A percentile compares a stretch with the other conserved stretches of the same genome.
Evolutionary conservation across 495 filamentous ascomycete genomes (phyloP).

Genomic region (Aspergillus bridgeri): DNA sequence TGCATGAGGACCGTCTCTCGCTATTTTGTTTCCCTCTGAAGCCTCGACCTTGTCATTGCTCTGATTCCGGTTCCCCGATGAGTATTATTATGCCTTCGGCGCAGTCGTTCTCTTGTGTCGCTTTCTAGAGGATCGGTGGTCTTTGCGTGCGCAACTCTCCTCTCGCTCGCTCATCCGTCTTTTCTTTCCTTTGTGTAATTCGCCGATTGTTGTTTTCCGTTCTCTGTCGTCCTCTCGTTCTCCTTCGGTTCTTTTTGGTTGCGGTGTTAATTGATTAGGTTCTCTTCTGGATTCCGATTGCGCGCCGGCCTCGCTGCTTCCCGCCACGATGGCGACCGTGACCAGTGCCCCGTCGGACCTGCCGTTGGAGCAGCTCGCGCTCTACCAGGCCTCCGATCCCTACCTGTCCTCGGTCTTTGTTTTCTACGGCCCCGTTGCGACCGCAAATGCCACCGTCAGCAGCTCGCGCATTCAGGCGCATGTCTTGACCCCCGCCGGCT

Average conservation of each 20-base stretch:
- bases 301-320: conserved; percentile 15
- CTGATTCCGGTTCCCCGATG: not conserved
- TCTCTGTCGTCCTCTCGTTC: conserved; percentile 7
- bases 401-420: conserved; percentile 72
- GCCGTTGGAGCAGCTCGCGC: conserved; percentile 70
- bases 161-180: conserved; percentile 8
- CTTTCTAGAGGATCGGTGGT: conserved; percentile 10
- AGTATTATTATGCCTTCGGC: conserved; percentile 20
- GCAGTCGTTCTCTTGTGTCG: conserved; percentile 4
- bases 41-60: not conserved
- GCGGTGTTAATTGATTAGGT: conserved; percentile 1
- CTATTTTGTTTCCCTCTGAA: conserved; percentile 10
- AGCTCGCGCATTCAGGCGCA: conserved; percentile 91
- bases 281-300: not conserved
- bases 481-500: conserved; percentile 82
- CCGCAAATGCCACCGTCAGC: conserved; percentile 77
- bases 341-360: conserved; percentile 44
- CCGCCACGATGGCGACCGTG: conserved; percentile 36
- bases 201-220: conserved; percentile 6
- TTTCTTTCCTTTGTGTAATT: conserved; percentile 3
- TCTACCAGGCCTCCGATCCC: conserved; percentile 78
- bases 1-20: conserved; percentile 16
- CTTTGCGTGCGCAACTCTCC: conserved; percentile 1
- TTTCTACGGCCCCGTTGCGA: conserved; percentile 82
- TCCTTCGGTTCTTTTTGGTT: conserved; percentile 1